phyloP scores from a whole-genome alignment of 2,329 filamentous ascomycete species.

The Sclerotinia glacialis region DNA sequence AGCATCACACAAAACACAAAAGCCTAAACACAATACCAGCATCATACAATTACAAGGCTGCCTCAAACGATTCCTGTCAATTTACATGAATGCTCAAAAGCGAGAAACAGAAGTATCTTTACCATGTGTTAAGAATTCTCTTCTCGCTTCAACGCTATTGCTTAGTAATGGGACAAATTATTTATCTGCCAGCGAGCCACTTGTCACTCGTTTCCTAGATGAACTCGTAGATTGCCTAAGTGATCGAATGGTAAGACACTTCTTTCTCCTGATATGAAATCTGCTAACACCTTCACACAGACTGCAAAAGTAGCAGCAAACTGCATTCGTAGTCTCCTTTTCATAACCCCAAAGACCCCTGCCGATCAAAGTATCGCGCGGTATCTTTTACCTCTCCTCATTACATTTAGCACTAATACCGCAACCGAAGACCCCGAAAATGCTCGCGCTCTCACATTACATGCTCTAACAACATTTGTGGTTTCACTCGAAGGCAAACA shows the following conservation, averaged over 20 bases:
- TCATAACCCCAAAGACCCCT: slow-evolving; percentile 59
- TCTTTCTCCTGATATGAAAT: slow-evolving; percentile 7
- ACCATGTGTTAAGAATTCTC: slow-evolving; percentile 86
- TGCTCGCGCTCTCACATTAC: slow-evolving; percentile 66
- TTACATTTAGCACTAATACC: slow-evolving; percentile 70
- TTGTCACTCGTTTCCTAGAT: slow-evolving; percentile 71
- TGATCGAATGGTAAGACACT: slow-evolving; percentile 61
- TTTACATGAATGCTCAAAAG: slow-evolving; percentile 72
- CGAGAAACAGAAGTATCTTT: slow-evolving; percentile 73
- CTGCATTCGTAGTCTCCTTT: slow-evolving; percentile 80
- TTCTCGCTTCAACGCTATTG: slow-evolving; percentile 84
- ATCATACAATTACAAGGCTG: slow-evolving; percentile 71
- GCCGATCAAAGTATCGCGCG: slow-evolving; percentile 73
- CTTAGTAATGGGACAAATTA: slow-evolving; percentile 76
- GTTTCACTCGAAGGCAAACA: slow-evolving; percentile 47
- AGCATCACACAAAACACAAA: slow-evolving; percentile 43
- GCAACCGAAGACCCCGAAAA: slow-evolving; percentile 77
- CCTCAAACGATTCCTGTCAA: slow-evolving; percentile 76
- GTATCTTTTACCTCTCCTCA: slow-evolving; percentile 69
- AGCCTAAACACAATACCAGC: slow-evolving; percentile 40
- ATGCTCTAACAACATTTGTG: slow-evolving; percentile 73
- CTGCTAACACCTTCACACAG: slow-evolving; percentile 41
- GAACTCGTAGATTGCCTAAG: slow-evolving; percentile 82
- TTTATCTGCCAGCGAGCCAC: slow-evolving; percentile 70
- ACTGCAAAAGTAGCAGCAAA: slow-evolving; percentile 87